These are phyloP conservation scores for Papiliotrema terrestris DNA, from an alignment of 1,284 basidiomycete genomes.

Conservation along the genomic window DNA sequence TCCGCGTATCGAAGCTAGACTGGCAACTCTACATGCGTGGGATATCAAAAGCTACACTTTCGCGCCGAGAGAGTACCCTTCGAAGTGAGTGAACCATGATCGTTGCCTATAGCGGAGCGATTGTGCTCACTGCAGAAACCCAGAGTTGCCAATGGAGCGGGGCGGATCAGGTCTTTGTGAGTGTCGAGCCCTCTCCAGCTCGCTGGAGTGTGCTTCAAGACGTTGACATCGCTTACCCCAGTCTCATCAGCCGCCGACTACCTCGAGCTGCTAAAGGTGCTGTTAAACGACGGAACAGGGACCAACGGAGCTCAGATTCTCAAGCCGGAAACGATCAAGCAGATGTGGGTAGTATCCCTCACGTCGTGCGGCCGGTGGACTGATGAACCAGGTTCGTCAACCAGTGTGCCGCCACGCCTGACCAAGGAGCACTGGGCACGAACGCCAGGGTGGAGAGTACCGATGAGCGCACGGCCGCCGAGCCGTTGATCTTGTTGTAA, in stretches of 20 bases:
- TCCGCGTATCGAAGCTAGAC: constrained; percentile 10
- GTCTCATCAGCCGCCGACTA: constrained; percentile 16
- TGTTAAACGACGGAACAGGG: constrained; percentile 16
- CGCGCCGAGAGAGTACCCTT: constrained; percentile 5
- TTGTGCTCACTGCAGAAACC: background rate
- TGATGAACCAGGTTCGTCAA: constrained; percentile 9
- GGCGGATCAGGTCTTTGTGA: background rate
- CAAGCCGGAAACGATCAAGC: constrained; percentile 11
- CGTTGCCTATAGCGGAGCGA: background rate
- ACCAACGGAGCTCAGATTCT: constrained; percentile 15
- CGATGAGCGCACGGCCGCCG: constrained; percentile 4
- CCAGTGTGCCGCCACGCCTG: constrained; percentile 13
- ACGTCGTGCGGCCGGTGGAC: background rate
- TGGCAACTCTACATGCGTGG: constrained; percentile 16
- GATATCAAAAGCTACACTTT: constrained; percentile 5
- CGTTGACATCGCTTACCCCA: background rate
- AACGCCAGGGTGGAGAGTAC: constrained; percentile 12
- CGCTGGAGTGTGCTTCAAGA: background rate
- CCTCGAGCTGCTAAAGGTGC: constrained; percentile 10
- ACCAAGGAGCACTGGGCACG: constrained; percentile 14
- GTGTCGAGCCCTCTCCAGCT: background rate
- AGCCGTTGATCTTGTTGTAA: constrained; percentile 13
- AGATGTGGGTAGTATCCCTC: constrained; percentile 7
- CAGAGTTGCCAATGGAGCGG: background rate
- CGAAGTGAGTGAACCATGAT: background rate